Evolutionary conservation across 2,329 filamentous ascomycete species (phyloP).

Genomic region (Aspergillus quadrilineatus): DNA sequence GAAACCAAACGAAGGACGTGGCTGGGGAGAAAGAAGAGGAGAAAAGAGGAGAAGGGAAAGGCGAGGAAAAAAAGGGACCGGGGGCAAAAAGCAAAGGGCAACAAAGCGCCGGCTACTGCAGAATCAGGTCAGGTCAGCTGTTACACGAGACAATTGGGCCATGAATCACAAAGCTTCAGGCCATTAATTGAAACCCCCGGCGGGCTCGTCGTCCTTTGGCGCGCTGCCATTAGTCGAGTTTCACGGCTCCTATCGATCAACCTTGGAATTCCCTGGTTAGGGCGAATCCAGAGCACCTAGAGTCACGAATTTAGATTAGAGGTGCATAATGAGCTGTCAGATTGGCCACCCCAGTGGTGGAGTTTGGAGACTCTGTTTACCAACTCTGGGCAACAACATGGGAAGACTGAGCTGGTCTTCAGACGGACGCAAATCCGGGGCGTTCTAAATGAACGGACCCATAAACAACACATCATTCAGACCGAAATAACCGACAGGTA

Average conservation of each 20-base stretch:
- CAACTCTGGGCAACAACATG: not conserved
- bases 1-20: constrained; percentile 9
- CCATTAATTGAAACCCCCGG: constrained; percentile 11
- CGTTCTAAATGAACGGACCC: not conserved
- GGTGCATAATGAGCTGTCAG: not conserved
- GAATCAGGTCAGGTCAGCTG: constrained; percentile 6
- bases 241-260: constrained; percentile 14
- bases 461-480: not conserved
- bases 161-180: not conserved
- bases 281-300: constrained; percentile 7
- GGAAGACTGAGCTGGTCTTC: not conserved
- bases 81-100: constrained; percentile 12
- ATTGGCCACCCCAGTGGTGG: not conserved
- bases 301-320: not conserved
- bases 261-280: constrained; percentile 5
- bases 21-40: constrained; percentile 13
- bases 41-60: constrained; percentile 11
- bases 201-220: constrained; percentile 10
- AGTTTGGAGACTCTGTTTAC: not conserved
- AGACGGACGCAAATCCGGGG: constrained; percentile 4
- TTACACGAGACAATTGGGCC: constrained; percentile 3
- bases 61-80: constrained; percentile 10
- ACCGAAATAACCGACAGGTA: not conserved
- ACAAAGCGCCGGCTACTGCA: constrained; percentile 14
- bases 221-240: constrained; percentile 22